Percentiles rank a stretch among this genome's conserved stretches.
Conservation (phyloP, 495 filamentous ascomycete genomes). For the Aspergillus conjunctus region DNA sequence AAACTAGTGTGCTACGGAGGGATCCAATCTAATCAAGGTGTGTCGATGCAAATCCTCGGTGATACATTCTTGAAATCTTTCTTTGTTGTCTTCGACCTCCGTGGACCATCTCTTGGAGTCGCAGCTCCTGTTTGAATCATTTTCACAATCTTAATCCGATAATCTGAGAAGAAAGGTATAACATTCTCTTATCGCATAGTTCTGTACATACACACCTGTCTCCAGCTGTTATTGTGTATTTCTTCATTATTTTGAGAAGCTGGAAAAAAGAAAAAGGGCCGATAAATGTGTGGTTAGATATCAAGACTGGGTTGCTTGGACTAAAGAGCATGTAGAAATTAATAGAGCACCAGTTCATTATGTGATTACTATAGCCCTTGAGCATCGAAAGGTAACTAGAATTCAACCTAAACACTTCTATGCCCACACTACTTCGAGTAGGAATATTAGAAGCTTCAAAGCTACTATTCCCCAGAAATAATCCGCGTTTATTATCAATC, state of each 20-base stretch:
- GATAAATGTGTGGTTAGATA: too few relatives aligned
- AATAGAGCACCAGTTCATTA: neutral
- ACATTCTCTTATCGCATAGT: neutral
- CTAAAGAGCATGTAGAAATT: neutral
- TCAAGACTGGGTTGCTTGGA: too few relatives aligned
- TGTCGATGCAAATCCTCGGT: conserved; percentile 69
- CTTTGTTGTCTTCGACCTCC: conserved; percentile 74
- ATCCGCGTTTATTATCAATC: too few relatives aligned
- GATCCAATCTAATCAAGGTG: conserved; percentile 62
- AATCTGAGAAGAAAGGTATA: conserved; percentile 2
- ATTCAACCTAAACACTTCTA: too few relatives aligned
- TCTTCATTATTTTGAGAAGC: neutral
- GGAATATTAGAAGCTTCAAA: too few relatives aligned
- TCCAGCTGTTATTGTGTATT: neutral
- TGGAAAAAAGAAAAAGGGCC: neutral
- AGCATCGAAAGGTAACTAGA: too few relatives aligned
- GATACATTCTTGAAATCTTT: conserved; percentile 79
- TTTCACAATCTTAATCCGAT: neutral
- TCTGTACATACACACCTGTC: neutral
- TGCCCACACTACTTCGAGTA: too few relatives aligned
- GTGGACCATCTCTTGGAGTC: conserved; percentile 48
- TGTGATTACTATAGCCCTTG: too few relatives aligned
- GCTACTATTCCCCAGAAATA: too few relatives aligned
- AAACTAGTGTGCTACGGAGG: conserved; percentile 68
- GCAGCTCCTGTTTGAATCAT: conserved; percentile 28